Percentiles rank a stretch among this genome's conserved stretches.
Conservation (phyloP, 2,329 filamentous ascomycete species). For the Daldinia sp. region DNA sequence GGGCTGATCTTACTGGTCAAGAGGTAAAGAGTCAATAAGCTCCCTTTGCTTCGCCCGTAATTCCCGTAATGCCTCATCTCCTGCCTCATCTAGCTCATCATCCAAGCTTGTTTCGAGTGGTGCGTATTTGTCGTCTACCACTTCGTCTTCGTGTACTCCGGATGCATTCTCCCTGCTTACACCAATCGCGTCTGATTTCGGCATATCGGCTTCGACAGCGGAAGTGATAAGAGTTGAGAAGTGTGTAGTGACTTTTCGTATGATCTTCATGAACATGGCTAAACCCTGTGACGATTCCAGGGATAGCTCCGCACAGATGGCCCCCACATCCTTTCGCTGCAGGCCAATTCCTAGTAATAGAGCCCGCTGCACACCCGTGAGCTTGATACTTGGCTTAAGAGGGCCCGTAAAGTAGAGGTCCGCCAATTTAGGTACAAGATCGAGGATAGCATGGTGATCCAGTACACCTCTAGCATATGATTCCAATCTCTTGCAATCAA, state of each 20-base stretch:
- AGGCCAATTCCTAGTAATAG: constrained; percentile 91
- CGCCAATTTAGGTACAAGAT: constrained; percentile 85
- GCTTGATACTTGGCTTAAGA: constrained; percentile 70
- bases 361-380: constrained; percentile 84
- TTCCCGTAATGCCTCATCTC: constrained; percentile 75
- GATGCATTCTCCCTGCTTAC: constrained; percentile 67
- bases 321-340: constrained; percentile 87
- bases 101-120: constrained; percentile 76
- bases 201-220: constrained; percentile 74
- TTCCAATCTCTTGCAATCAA: constrained; percentile 93
- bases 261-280: constrained; percentile 96
- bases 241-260: constrained; percentile 83
- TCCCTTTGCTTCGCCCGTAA: constrained; percentile 83
- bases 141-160: constrained; percentile 74
- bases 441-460: constrained; percentile 96
- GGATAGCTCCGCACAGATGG: constrained; percentile 78
- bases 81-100: constrained; percentile 85
- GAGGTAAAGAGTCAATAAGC: constrained; percentile 87
- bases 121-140: constrained; percentile 70
- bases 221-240: constrained; percentile 79
- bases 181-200: constrained; percentile 63
- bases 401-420: constrained; percentile 85
- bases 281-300: constrained; percentile 81
- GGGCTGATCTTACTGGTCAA: constrained; percentile 74
- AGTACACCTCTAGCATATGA: constrained; percentile 97